Evolutionary conservation across 1,139 yeast genomes (phyloP), one percentile per base, ranked within the genome.

Genomic region (Scheffersomyces stambukii): DNA sequence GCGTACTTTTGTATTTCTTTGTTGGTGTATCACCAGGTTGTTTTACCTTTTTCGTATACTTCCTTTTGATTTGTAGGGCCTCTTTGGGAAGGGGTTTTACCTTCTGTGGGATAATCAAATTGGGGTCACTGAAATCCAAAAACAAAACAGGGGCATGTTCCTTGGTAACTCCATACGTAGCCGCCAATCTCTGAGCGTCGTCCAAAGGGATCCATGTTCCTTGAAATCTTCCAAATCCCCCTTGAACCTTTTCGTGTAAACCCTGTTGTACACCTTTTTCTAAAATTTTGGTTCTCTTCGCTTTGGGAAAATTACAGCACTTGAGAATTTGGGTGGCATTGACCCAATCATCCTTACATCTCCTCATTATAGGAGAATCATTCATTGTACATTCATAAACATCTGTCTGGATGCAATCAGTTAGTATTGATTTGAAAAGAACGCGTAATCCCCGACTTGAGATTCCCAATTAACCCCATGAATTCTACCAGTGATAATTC

Each of bases 311-410:
- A 49, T 86, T 83, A 30, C 97, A 96, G 28, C 93, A 89, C 54
- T 91, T 89, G 36, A 91, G 68, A 27, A 91, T 88, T 58, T 91
- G 97, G 14, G 98, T 91, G n/a, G 97, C 97, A 60, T 91, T 91
- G 31, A 89, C 94, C 95, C 96, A 88, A 35, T 86, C 88, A 53
- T 91, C 97, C 24, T 71, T 67, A 42, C 85, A 80, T 37, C 97
- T 68, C 54, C 96, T 77, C 98, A 91, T 91, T 14, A 91, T 86
- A 7, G 96, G 89, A 16, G 88, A 83, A 30, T 83, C 81, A 32
- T 82, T 77, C 45, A 81, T 78, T 21, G 78, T 68, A 45, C 84
- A 80, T 63, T 91, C 98, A 50, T 81, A 84, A 23, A 89, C 97
- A 32, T 91, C 91, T 12, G 61, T 57, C 64, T 58, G 37, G 9